Percentiles rank a stretch among this genome's conserved stretches.
Conservation (phyloP, 768 basidiomycete genomes). For the Clavulina sp. region DNA sequence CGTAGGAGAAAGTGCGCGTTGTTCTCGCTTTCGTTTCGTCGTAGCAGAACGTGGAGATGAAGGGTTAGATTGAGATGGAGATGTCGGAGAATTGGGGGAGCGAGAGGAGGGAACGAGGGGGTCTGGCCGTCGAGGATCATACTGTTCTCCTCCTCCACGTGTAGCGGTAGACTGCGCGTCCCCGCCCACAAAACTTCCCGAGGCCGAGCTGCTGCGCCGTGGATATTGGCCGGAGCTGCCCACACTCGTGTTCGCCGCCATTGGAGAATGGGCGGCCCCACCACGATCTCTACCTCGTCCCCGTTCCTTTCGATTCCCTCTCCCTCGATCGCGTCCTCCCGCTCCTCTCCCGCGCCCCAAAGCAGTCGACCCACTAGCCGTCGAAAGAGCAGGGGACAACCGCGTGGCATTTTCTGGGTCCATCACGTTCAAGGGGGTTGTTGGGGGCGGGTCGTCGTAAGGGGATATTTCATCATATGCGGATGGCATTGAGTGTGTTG, state of each 20-base stretch:
- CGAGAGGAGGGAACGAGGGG: not conserved
- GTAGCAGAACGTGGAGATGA: not conserved
- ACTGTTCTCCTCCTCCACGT: not conserved
- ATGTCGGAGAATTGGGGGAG: not conserved
- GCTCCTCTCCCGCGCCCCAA: slow-evolving; percentile 1
- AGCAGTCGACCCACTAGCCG: too few relatives aligned
- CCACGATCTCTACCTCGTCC: slow-evolving; percentile 18
- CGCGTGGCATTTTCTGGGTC: too few relatives aligned
- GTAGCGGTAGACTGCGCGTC: not conserved
- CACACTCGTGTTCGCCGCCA: slow-evolving; percentile 14
- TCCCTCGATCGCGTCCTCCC: slow-evolving; percentile 21
- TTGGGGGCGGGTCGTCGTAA: not conserved
- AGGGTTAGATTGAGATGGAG: not conserved
- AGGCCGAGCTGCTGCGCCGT: slow-evolving; percentile 15
- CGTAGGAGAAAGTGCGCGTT: slow-evolving; percentile 25
- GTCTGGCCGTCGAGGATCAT: not conserved
- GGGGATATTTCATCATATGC: slow-evolving; percentile 46
- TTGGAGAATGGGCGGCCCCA: slow-evolving; percentile 8
- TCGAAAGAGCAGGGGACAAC: too few relatives aligned
- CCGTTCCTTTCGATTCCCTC: slow-evolving; percentile 13
- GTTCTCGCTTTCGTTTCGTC: too few relatives aligned
- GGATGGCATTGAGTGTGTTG: slow-evolving; percentile 45
- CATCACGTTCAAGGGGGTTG: not conserved
- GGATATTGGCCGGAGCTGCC: slow-evolving; percentile 2
- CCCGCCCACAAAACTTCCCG: slow-evolving; percentile 4